Conservation (phyloP, 1,284 basidiomycete genomes). For the Leccinum glutinopallens region DNA sequence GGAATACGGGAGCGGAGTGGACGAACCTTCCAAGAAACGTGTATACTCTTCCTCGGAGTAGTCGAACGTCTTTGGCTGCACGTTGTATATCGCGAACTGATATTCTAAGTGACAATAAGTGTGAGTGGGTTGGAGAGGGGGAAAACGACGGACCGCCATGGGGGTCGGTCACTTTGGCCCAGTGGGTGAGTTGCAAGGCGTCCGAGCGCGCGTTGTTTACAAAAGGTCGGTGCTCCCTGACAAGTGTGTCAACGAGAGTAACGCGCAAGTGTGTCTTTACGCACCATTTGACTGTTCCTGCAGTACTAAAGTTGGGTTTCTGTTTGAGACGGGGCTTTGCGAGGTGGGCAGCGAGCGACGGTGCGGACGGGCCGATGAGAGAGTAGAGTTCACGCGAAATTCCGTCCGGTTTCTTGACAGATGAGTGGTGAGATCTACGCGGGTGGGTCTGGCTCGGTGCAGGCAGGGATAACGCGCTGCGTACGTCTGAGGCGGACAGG, state of each 20-base stretch:
- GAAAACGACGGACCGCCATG: conserved; percentile 48
- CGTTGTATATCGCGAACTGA: conserved; percentile 81
- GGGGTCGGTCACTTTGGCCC: conserved; percentile 65
- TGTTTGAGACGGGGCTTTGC: conserved; percentile 87
- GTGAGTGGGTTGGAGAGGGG: background rate
- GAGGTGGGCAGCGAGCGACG: conserved; percentile 75
- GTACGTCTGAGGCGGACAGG: conserved; percentile 77
- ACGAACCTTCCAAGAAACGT: conserved; percentile 71
- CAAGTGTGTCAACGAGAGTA: background rate
- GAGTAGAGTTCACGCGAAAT: conserved; percentile 93
- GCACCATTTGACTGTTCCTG: conserved; percentile 68
- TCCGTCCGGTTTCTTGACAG: conserved; percentile 77
- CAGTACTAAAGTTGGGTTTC: conserved; percentile 71
- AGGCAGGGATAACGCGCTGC: conserved; percentile 72
- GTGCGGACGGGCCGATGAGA: conserved; percentile 90
- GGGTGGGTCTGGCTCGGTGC: conserved; percentile 13
- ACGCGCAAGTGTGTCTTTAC: conserved; percentile 1
- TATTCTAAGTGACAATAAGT: conserved; percentile 51
- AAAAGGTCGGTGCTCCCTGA: conserved; percentile 77
- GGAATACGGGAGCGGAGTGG: background rate
- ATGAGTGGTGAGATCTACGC: conserved; percentile 18
- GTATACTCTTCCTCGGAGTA: conserved; percentile 95
- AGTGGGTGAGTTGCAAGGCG: conserved; percentile 62
- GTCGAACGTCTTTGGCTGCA: conserved; percentile 67
- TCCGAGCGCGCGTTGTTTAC: conserved; percentile 67